phyloP scores from a whole-genome alignment of 2,329 filamentous ascomycete species.

The Colletotrichum sp. region DNA sequence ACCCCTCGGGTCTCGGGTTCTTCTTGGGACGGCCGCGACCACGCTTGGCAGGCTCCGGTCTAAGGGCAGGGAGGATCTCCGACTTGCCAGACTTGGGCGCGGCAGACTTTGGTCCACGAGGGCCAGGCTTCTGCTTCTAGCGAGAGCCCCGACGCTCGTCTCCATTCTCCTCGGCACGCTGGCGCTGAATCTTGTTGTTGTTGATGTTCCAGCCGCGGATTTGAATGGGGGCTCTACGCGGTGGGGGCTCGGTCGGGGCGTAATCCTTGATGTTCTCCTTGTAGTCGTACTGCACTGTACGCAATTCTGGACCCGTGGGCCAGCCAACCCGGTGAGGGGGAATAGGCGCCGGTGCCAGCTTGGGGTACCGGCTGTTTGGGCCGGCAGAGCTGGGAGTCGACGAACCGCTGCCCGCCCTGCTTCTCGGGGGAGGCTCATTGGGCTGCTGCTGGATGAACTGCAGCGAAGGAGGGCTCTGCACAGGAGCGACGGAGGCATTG shows the following conservation, averaged over 20 bases:
- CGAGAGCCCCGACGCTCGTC: constrained; percentile 23
- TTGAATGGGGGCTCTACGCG: constrained; percentile 59
- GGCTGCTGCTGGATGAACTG: constrained; percentile 21
- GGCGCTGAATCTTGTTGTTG: constrained; percentile 19
- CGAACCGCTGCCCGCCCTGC: constrained; percentile 21
- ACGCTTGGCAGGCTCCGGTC: not conserved
- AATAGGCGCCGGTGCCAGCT: constrained; percentile 63
- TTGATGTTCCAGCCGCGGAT: constrained; percentile 57
- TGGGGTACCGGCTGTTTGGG: constrained; percentile 46
- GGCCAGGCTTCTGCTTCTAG: constrained; percentile 3
- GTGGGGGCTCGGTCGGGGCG: constrained; percentile 58
- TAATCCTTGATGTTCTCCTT: constrained; percentile 64
- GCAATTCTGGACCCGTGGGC: constrained; percentile 55
- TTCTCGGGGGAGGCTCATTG: constrained; percentile 1
- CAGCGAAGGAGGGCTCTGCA: constrained; percentile 15
- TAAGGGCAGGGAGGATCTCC: not conserved
- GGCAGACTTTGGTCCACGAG: not conserved
- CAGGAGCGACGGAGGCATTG: constrained; percentile 19
- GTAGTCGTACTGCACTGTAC: constrained; percentile 62
- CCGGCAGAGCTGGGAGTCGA: constrained; percentile 18
- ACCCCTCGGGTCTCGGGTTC: not conserved
- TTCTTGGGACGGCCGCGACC: not conserved
- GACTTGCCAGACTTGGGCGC: not conserved
- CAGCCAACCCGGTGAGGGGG: constrained; percentile 55
- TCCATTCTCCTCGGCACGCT: constrained; percentile 15